Base-by-base conservation (phyloP, 495 filamentous ascomycete genomes). In the Cenococcum geophilum region DNA sequence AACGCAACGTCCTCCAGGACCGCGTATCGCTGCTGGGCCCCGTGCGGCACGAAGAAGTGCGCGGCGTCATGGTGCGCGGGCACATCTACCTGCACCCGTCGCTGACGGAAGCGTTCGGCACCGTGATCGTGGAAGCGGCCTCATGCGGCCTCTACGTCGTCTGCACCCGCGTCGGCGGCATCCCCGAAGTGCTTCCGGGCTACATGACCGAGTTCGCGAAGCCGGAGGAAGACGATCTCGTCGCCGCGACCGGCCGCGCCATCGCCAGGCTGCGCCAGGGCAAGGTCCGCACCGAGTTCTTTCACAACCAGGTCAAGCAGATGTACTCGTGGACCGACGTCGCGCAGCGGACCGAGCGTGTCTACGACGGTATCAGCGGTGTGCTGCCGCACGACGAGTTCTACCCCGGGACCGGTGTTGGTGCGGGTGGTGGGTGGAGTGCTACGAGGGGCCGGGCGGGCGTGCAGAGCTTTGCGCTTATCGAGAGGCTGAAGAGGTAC, bases 301-400 rank as follows among this genome's bases (percentile, higher is more conserved):
- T 98, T 69, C 93, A 98, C 70, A 92, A 96, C 57, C 86, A 96
- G 72, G 93, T 98, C 48, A 95, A 95, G 73, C 86, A 84, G 70
- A 97, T 97, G 93, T 98, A 98, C 75, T 91, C 86, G 0, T 98
- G 93, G 93, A 92, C 89, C 2, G 89, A 98, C 72, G 91, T 98
- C 1, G 93, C 93, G 0, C 79, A 85, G 63, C 86, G 93, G 35
- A 97, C 93, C 0, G 93, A 98, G 71, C 80, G 95, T 0, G 95
- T 98, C 1, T 98, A 98, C 68, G 84, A 92, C 70, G 90, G 91
- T 8, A 96, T 98, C 55, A 86, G 81, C 1, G 91, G 91, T 5
- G 85, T 84, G 6, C 85, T 95, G 35, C 85, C 82, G 63, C 89
- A 91, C 49, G 86, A 86, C 51, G 90, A 96, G 63, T 95, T 95